Evolutionary conservation across 495 filamentous ascomycete genomes (phyloP).

Genomic region (Hypoxylon trugodes): DNA sequence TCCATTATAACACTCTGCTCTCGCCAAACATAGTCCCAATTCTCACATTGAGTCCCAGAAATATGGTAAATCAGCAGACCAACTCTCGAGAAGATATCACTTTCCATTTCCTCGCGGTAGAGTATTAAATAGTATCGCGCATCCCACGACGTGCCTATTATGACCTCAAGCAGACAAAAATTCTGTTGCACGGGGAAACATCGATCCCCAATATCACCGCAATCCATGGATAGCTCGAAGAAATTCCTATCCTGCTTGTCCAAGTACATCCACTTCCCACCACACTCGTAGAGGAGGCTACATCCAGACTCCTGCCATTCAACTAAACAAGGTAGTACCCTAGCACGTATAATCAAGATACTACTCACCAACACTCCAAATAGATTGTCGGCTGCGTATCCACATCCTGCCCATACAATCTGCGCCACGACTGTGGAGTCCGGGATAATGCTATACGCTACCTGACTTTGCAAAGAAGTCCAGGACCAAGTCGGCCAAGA

Average conservation of each 20-base stretch:
- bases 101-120: not conserved
- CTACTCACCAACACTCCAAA: not conserved
- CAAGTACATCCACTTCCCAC: not conserved
- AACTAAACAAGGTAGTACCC: not conserved
- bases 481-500: conserved; percentile 11
- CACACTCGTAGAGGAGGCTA: not conserved
- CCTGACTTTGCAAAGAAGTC: conserved; percentile 3
- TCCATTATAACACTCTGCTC: conserved; percentile 1
- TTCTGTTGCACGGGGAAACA: not conserved
- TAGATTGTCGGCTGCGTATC: not conserved
- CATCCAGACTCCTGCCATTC: not conserved
- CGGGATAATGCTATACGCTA: not conserved
- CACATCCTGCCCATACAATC: not conserved
- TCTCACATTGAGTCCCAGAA: not conserved
- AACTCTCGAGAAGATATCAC: not conserved
- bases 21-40: not conserved
- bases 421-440: not conserved
- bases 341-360: not conserved
- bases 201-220: not conserved
- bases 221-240: not conserved
- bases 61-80: not conserved
- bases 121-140: conserved; percentile 3
- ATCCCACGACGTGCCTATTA: not conserved
- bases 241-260: not conserved
- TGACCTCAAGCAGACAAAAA: conserved; percentile 3